Percentiles rank a stretch among this genome's conserved stretches.
These are phyloP conservation scores for Bothriochloa decipiens DNA, from an alignment of 176 grass and related monocot genomes.

Conservation along the genomic window DNA sequence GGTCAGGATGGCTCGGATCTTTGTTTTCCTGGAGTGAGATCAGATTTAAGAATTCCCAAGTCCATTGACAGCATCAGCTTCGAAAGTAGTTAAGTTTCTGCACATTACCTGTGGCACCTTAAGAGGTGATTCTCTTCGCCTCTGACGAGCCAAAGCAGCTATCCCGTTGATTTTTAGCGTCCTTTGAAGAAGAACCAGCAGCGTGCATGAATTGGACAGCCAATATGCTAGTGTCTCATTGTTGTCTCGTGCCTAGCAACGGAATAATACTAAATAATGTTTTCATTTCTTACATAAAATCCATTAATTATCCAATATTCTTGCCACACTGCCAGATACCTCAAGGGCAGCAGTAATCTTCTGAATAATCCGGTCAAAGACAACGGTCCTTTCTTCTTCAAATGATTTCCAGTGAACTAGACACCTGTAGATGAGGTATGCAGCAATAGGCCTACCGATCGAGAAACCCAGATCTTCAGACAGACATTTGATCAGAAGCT, in stretches of 20 bases:
- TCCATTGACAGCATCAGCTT: not conserved
- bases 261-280: not conserved
- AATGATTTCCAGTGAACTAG: constrained; percentile 72
- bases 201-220: constrained; percentile 71
- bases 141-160: constrained; percentile 53
- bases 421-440: constrained; percentile 60
- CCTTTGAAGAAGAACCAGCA: constrained; percentile 63
- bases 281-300: not conserved
- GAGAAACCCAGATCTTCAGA: constrained; percentile 78
- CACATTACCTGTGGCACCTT: constrained; percentile 45
- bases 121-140: constrained; percentile 50
- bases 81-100: not conserved
- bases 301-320: not conserved
- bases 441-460: constrained; percentile 52
- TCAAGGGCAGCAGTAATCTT: constrained; percentile 55
- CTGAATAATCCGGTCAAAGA: constrained; percentile 68
- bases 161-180: constrained; percentile 58
- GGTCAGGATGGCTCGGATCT: constrained; percentile 38
- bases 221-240: constrained; percentile 65
- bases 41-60: not conserved
- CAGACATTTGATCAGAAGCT: constrained; percentile 70
- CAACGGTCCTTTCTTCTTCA: constrained; percentile 59
- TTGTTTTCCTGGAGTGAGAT: constrained; percentile 45
- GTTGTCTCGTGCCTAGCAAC: constrained; percentile 49
- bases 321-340: constrained; percentile 34